These are phyloP conservation scores for Pinus taeda DNA, from an alignment of 75 land plant species.

Conservation along the genomic window DNA sequence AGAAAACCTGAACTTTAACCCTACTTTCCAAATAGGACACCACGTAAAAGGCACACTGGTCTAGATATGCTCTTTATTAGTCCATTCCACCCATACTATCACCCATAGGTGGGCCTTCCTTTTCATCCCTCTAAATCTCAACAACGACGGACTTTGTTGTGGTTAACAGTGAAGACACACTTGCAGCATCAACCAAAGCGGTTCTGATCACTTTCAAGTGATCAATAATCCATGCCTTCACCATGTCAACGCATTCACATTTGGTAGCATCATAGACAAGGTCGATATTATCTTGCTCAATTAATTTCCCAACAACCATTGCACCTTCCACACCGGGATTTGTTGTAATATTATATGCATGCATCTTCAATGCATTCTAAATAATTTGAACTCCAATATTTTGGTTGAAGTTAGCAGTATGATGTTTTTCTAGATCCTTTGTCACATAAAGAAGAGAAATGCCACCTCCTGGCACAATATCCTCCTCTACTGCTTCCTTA, in stretches of 20 bases:
- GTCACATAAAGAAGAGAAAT: conserved; percentile 28
- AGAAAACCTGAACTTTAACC: conserved; percentile 1
- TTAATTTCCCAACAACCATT: conserved; percentile 47
- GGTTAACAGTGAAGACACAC: conserved; percentile 54
- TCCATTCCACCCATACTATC: conserved; percentile 37
- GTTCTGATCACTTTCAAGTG: conserved; percentile 84
- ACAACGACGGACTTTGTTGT: conserved; percentile 58
- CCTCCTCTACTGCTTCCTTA: conserved; percentile 29
- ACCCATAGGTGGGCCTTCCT: conserved; percentile 26
- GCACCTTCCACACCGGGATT: conserved; percentile 67
- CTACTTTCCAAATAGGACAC: neutral
- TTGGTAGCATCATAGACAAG: conserved; percentile 69
- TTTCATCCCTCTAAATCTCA: conserved; percentile 31
- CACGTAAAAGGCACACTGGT: neutral
- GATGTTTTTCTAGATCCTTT: conserved; percentile 22
- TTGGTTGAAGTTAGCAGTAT: conserved; percentile 19
- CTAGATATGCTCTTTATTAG: conserved; percentile 1
- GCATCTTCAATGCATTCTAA: conserved; percentile 47
- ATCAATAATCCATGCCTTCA: conserved; percentile 79
- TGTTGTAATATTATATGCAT: conserved; percentile 45
- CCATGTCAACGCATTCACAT: conserved; percentile 88
- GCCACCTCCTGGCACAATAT: conserved; percentile 35
- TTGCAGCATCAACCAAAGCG: conserved; percentile 78
- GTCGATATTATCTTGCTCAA: conserved; percentile 53
- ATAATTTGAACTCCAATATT: conserved; percentile 27